Base-by-base conservation (phyloP, 768 basidiomycete genomes). In the Pleurotus djamor region DNA sequence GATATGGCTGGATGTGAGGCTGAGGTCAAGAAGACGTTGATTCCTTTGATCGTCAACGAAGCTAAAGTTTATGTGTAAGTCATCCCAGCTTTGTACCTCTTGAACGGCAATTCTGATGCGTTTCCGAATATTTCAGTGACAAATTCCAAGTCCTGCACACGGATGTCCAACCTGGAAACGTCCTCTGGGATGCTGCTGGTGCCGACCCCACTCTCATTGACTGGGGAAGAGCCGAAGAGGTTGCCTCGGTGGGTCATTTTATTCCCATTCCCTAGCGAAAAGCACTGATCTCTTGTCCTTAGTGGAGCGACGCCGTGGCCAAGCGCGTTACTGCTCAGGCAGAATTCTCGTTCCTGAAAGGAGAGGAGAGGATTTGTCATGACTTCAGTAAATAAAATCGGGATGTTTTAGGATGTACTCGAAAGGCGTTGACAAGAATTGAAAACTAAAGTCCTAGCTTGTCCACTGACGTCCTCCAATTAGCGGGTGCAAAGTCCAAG, bases 151-250 rank as follows among this genome's bases (percentile, higher is more conserved):
- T 51, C 49, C 49, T 51, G 49, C 49, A 51, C 34, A 51, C 49
- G 4, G 49, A 51, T 12, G 6, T 51, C 17, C 49, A 51, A 28
- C 49, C 49, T 0, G 49, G 49, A 9, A 51, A 51, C 49, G 33
- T 51, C 28, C 32, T 51, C 3, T 51, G 49, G 49, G 49, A 51
- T n/a, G 21, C 17, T 16, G 49, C 49, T 32, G 49, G 28, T 35
- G 33, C 5, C 4, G 5, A 35, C 28, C 49, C 49, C 33, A 51
- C 49, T 14, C 49, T 51, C 1, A 51, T 51, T 34, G 49, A 51
- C 28, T 51, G 49, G 49, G 49, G 49, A 51, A 51, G 49, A 51
- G 49, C 49, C 9, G 33, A n/a, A 14, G 49, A 51, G 28, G 49
- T 51, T 8, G 49, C 47, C 5, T 17, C 8, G 47, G 47, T 48